Percentiles rank a stretch among this genome's conserved stretches.
Evolutionary conservation across 2,329 filamentous ascomycete genomes (phyloP).

Genomic region (Rhynchosporium graminicola): DNA sequence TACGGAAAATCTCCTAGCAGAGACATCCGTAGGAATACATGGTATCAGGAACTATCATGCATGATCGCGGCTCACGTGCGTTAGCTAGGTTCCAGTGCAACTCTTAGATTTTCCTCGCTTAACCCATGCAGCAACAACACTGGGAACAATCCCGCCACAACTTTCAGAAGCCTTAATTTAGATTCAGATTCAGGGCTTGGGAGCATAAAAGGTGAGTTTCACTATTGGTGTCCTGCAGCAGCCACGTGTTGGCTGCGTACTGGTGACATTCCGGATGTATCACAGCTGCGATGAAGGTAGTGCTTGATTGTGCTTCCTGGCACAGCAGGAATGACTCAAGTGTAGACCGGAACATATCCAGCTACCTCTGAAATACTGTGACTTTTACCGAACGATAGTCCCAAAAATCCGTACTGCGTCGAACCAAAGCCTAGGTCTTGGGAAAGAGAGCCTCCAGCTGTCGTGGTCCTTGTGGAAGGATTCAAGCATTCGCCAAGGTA

Average conservation of each 20-base stretch:
- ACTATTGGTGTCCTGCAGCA: background rate
- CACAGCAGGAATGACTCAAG: background rate
- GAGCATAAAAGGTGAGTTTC: background rate
- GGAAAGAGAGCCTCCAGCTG: conserved; percentile 1
- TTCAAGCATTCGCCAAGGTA: conserved; percentile 3
- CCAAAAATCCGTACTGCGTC: background rate
- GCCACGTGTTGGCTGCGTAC: background rate
- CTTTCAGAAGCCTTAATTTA: background rate
- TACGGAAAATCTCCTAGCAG: background rate
- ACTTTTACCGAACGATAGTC: background rate
- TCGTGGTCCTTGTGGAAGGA: background rate
- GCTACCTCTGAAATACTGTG: background rate
- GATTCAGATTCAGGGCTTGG: too few relatives aligned
- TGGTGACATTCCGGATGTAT: background rate
- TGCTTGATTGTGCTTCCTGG: background rate
- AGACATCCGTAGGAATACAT: background rate
- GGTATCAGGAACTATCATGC: conserved; percentile 13
- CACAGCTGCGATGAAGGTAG: conserved; percentile 1
- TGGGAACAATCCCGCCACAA: background rate
- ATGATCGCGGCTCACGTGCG: background rate
- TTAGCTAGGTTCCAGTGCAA: background rate
- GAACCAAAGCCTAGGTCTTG: background rate
- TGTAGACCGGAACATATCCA: background rate
- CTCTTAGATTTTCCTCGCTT: background rate
- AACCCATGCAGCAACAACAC: background rate